phyloP scores from a whole-genome alignment of 805 yeast genomes.

The Novakomyces olei region DNA sequence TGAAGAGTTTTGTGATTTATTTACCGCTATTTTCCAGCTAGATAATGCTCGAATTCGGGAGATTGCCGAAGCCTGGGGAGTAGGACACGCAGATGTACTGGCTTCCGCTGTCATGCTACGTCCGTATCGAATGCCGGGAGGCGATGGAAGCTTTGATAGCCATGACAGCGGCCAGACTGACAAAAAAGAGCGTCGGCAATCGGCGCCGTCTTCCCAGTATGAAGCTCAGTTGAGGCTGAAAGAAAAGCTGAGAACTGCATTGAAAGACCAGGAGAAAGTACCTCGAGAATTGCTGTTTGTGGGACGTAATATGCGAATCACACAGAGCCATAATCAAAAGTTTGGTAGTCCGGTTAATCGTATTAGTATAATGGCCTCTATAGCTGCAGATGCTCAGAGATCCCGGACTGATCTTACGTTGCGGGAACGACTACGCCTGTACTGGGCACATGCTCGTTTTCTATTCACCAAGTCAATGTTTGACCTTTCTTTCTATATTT shows the following conservation, averaged over 20 bases:
- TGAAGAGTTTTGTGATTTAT: constrained; percentile 33
- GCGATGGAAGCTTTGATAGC: neutral
- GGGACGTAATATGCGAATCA: constrained; percentile 50
- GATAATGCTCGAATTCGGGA: constrained; percentile 26
- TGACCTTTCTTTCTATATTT: too few relatives aligned
- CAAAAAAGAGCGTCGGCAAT: neutral
- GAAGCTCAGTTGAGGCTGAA: constrained; percentile 23
- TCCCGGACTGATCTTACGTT: too few relatives aligned
- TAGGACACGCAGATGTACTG: constrained; percentile 40
- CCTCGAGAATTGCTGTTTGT: constrained; percentile 46
- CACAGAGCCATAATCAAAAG: constrained; percentile 43
- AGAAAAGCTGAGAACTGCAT: constrained; percentile 30
- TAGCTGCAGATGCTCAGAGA: too few relatives aligned
- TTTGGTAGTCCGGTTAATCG: constrained; percentile 60
- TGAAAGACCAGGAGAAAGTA: constrained; percentile 40
- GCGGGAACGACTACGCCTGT: too few relatives aligned
- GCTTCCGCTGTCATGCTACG: constrained; percentile 32
- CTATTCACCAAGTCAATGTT: too few relatives aligned
- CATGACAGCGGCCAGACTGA: neutral
- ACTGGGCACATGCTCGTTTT: too few relatives aligned
- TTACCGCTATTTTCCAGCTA: constrained; percentile 38
- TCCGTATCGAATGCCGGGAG: constrained; percentile 16
- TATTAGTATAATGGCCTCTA: constrained; percentile 33
- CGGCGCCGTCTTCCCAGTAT: constrained; percentile 10
- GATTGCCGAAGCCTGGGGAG: constrained; percentile 44